Evolutionary conservation across 192 early-diverging fungal species (phyloP).

Genomic region (Pilobolus umbonatus): DNA sequence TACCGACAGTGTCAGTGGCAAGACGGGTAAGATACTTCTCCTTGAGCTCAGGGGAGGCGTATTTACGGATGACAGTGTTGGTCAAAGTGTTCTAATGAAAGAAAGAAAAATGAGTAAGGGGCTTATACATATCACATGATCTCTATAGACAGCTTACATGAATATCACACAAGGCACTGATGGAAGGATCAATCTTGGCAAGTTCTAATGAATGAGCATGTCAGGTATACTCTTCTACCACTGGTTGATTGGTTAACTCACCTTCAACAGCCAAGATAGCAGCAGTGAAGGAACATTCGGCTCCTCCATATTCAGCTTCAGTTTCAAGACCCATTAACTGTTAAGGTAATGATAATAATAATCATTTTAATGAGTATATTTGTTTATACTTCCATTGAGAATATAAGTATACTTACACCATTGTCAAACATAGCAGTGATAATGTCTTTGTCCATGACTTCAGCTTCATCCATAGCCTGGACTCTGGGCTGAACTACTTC

Average conservation of each 20-base stretch:
- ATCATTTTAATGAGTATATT: too few species aligned
- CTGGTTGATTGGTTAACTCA: constrained; percentile 10
- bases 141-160: constrained; percentile 36
- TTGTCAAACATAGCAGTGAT: constrained; percentile 84
- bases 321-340: constrained; percentile 95
- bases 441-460: constrained; percentile 72
- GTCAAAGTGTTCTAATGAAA: constrained; percentile 83
- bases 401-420: constrained; percentile 53
- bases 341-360: too few species aligned
- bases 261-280: constrained; percentile 80
- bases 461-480: constrained; percentile 85
- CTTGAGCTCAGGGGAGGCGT: constrained; percentile 66
- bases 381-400: neutral
- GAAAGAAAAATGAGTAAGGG: neutral
- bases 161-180: constrained; percentile 87
- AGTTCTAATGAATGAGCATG: constrained; percentile 51
- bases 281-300: constrained; percentile 72
- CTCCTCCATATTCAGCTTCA: constrained; percentile 71
- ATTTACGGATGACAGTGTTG: constrained; percentile 85
- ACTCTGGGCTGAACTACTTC: constrained; percentile 80
- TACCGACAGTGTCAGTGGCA: constrained; percentile 56
- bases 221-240: neutral
- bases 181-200: constrained; percentile 90
- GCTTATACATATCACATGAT: neutral
- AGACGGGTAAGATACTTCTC: constrained; percentile 80